Conservation (phyloP, 1,284 basidiomycete genomes). For the Cryptococcus amylolentus region DNA sequence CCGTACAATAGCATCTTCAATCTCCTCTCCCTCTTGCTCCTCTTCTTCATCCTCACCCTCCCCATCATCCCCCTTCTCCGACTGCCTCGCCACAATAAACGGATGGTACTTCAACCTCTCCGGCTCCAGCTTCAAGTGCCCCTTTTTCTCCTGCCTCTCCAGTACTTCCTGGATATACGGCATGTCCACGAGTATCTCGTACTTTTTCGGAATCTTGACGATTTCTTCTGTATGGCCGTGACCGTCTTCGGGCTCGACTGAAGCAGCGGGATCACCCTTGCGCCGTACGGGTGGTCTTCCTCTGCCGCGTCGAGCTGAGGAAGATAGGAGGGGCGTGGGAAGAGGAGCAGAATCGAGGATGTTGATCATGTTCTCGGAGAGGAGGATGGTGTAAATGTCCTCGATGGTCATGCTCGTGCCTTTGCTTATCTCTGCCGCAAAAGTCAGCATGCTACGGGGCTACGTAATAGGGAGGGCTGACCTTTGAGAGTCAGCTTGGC, state of each 20-base stretch:
- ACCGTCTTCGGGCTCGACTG: slow-evolving; percentile 1
- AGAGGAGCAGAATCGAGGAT: slow-evolving; percentile 38
- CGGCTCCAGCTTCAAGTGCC: slow-evolving; percentile 72
- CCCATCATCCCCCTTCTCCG: slow-evolving; percentile 2
- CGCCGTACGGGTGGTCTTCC: slow-evolving; percentile 10
- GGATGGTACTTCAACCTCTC: slow-evolving; percentile 94
- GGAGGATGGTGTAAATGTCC: slow-evolving; percentile 77
- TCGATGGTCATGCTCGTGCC: slow-evolving; percentile 88
- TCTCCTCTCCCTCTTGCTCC: slow-evolving; percentile 3
- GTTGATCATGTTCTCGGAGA: slow-evolving; percentile 72
- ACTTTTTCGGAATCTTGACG: slow-evolving; percentile 62
- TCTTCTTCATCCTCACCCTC: slow-evolving; percentile 5
- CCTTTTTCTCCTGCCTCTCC: slow-evolving; percentile 70
- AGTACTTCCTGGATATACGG: slow-evolving; percentile 70
- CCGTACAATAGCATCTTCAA: background rate
- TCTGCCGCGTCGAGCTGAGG: slow-evolving; percentile 9
- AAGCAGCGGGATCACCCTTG: background rate
- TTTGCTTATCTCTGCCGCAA: slow-evolving; percentile 69
- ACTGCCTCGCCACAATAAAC: slow-evolving; percentile 61
- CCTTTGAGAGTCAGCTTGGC: slow-evolving; percentile 68
- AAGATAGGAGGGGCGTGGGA: slow-evolving; percentile 12
- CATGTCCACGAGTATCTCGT: slow-evolving; percentile 72
- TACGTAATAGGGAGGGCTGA: slow-evolving; percentile 44
- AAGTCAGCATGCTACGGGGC: background rate
- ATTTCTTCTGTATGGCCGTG: slow-evolving; percentile 18